Conservation (phyloP, 139 green algal species). For the Tetradesmus obliquus region DNA sequence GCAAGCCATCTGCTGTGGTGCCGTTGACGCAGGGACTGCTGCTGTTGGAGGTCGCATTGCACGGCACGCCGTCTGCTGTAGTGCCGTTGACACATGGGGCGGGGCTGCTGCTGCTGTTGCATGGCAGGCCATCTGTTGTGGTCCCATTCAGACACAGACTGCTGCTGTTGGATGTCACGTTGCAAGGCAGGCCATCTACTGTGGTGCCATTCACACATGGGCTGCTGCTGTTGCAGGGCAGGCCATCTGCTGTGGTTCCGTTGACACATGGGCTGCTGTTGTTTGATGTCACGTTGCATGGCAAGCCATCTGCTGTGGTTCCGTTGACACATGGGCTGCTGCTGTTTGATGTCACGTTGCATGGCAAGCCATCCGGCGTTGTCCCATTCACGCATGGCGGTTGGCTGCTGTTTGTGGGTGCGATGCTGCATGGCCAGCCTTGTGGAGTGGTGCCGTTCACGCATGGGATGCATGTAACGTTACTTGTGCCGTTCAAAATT, state of each 20-base stretch:
- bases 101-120: neutral
- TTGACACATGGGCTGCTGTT: neutral
- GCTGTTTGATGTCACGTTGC: neutral
- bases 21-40: neutral
- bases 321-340: slow-evolving; percentile 2
- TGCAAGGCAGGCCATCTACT: neutral
- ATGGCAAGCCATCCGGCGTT: neutral
- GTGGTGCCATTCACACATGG: neutral
- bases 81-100: neutral
- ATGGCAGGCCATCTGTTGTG: neutral
- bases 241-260: neutral
- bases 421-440: neutral
- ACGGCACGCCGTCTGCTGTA: neutral
- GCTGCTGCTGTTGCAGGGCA: neutral
- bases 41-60: neutral
- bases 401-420: neutral
- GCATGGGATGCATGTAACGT: neutral
- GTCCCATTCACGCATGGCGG: neutral
- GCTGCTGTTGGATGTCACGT: neutral
- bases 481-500: slow-evolving; percentile 5
- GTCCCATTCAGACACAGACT: neutral
- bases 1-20: neutral
- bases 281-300: neutral
- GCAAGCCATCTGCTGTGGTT: neutral
- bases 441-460: neutral